Conservation (phyloP, 495 filamentous ascomycete genomes). For the Hypoxylon lenormandii region DNA sequence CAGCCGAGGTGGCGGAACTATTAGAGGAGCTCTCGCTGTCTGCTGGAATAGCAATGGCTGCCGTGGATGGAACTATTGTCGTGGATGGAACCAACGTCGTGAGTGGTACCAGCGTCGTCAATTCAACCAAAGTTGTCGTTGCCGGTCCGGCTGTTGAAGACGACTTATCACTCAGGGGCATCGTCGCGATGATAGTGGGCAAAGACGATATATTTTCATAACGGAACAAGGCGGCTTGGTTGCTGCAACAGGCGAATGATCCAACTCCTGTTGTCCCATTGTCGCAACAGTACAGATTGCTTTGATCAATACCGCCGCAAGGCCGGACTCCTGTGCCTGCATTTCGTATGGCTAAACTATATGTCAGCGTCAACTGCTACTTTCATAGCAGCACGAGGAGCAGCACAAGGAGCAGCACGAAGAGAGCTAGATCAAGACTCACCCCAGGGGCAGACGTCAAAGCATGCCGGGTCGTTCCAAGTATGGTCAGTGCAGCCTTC, state of each 20-base stretch:
- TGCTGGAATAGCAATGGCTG: neutral
- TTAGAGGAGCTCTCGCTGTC: constrained; percentile 1
- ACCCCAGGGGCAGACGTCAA: constrained; percentile 25
- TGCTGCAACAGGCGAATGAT: constrained; percentile 34
- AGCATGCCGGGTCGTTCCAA: constrained; percentile 24
- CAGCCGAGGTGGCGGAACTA: constrained; percentile 2
- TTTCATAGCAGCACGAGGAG: neutral
- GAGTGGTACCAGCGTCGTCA: no score
- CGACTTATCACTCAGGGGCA: no score
- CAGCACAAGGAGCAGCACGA: neutral
- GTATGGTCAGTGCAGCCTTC: constrained; percentile 25
- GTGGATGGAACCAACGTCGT: no score
- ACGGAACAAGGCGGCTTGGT: constrained; percentile 9
- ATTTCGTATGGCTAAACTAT: neutral
- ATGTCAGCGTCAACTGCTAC: neutral
- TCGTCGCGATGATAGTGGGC: constrained; percentile 25
- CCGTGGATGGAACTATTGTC: neutral
- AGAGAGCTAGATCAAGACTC: no score
- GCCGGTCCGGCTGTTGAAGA: no score
- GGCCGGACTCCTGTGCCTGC: constrained; percentile 4
- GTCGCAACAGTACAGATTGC: constrained; percentile 32
- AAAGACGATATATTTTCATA: constrained; percentile 25
- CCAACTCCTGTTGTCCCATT: constrained; percentile 19
- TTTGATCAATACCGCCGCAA: constrained; percentile 25
- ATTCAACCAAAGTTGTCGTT: no score